These are phyloP conservation scores for Paracoccidioides brasiliensis DNA, from an alignment of 2,329 filamentous ascomycete genomes.

Conservation along the genomic window DNA sequence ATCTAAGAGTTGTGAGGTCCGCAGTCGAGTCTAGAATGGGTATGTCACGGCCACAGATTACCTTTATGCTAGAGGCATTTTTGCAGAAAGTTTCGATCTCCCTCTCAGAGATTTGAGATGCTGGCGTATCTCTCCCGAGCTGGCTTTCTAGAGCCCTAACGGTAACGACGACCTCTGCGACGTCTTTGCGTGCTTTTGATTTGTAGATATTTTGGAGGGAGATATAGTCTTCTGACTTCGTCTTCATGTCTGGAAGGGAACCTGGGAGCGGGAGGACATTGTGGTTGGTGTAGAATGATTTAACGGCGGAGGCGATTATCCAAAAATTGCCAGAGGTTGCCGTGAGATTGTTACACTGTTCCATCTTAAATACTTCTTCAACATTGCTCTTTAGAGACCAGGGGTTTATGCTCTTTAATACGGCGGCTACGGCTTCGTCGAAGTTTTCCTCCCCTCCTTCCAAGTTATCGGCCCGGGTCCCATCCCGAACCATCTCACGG, in stretches of 20 bases:
- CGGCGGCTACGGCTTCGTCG: conserved; percentile 76
- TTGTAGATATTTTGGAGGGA: conserved; percentile 89
- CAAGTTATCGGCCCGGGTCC: conserved; percentile 56
- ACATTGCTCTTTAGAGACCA: conserved; percentile 56
- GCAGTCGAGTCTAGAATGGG: conserved; percentile 34
- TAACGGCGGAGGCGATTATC: conserved; percentile 71
- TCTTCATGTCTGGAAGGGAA: conserved; percentile 93
- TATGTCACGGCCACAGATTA: conserved; percentile 55
- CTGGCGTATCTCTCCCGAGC: conserved; percentile 32
- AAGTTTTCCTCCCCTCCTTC: conserved; percentile 95
- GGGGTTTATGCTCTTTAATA: conserved; percentile 70
- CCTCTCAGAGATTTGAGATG: conserved; percentile 44
- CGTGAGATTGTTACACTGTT: conserved; percentile 40
- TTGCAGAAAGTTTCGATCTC: conserved; percentile 92
- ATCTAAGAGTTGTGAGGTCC: conserved; percentile 31
- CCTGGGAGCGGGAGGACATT: conserved; percentile 69
- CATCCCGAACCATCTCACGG: conserved; percentile 52
- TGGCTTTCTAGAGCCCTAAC: conserved; percentile 45
- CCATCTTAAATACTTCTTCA: conserved; percentile 64
- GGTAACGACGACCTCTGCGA: conserved; percentile 56
- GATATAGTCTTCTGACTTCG: conserved; percentile 79
- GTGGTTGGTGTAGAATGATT: conserved; percentile 61
- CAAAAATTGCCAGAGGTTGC: conserved; percentile 58
- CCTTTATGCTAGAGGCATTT: conserved; percentile 82
- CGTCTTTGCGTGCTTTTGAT: conserved; percentile 65